These are phyloP conservation scores for Elaeis guineensis DNA, from an alignment of 176 grass and related monocot genomes.

Conservation along the genomic window DNA sequence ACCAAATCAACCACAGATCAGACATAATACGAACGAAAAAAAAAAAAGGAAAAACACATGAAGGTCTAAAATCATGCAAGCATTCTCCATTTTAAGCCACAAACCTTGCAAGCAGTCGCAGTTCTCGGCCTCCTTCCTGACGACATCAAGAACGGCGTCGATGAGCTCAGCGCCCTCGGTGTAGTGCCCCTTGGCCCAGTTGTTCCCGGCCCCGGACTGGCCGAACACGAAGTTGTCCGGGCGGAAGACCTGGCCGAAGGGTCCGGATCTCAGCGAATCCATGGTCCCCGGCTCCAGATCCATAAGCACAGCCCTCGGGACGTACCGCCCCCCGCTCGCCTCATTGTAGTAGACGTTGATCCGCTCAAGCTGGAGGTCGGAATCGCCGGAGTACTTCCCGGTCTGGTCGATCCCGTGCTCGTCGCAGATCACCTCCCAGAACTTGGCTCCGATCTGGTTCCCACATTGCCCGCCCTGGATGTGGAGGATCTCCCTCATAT, in stretches of 20 bases:
- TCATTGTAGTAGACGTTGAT: slow-evolving; percentile 15
- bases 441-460: slow-evolving; percentile 99
- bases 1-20: too few species aligned
- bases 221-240: slow-evolving; percentile 18
- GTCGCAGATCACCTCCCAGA: slow-evolving; percentile 99
- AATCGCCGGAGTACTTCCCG: slow-evolving; percentile 76
- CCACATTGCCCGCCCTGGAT: slow-evolving; percentile 98
- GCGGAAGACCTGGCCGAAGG: slow-evolving; percentile 6
- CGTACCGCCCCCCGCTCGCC: slow-evolving; percentile 9
- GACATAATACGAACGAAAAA: too few species aligned
- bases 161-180: slow-evolving; percentile 15
- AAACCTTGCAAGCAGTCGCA: slow-evolving; percentile 17
- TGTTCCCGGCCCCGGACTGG: slow-evolving; percentile 12
- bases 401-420: slow-evolving; percentile 85
- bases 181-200: slow-evolving; percentile 20
- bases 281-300: slow-evolving; percentile 16
- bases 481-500: slow-evolving; percentile 96
- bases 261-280: slow-evolving; percentile 14
- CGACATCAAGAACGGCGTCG: slow-evolving; percentile 7
- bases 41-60: too few species aligned
- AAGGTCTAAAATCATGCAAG: too few species aligned
- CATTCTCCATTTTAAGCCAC: not conserved
- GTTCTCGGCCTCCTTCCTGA: slow-evolving; percentile 16
- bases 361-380: slow-evolving; percentile 19
- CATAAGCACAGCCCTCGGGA: slow-evolving; percentile 11